A percentile compares a stretch with the other conserved stretches of the same genome.
phyloP scores from a whole-genome alignment of 805 yeast genomes.

The Saccharomyces mikatae region DNA sequence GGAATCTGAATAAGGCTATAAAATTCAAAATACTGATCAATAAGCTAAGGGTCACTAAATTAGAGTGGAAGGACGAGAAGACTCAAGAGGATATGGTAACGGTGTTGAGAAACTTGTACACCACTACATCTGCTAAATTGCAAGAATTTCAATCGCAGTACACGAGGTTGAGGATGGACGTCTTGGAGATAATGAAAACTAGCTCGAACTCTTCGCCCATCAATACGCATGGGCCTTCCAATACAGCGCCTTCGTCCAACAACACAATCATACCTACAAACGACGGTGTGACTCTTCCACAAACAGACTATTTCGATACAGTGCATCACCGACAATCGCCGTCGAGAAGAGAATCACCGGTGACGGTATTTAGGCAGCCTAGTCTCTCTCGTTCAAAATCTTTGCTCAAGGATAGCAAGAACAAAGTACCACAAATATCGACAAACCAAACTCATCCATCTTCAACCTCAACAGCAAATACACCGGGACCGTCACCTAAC shows the following conservation, averaged over 20 bases:
- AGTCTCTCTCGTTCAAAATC: background rate
- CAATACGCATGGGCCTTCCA: background rate
- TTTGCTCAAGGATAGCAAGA: background rate
- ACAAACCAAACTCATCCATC: background rate
- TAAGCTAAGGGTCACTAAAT: constrained; percentile 35
- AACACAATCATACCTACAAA: background rate
- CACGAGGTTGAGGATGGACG: constrained; percentile 22
- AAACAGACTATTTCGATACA: constrained; percentile 14
- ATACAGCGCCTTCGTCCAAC: background rate
- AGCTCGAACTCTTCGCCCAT: background rate
- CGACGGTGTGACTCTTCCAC: background rate
- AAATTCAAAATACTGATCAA: constrained; percentile 52
- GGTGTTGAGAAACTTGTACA: constrained; percentile 21
- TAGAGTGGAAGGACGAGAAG: constrained; percentile 4
- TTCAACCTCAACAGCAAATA: background rate
- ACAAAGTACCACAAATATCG: background rate
- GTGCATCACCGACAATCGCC: background rate
- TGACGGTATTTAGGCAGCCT: background rate
- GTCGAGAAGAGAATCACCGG: background rate
- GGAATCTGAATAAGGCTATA: constrained; percentile 47
- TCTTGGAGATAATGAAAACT: constrained; percentile 24
- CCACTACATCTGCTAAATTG: constrained; percentile 20
- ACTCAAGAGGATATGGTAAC: constrained; percentile 26
- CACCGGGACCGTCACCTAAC: constrained; percentile 14
- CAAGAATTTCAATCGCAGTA: constrained; percentile 29